phyloP scores from a whole-genome alignment of 352 stramenopile genomes.

The Phytophthora boehmeriae region DNA sequence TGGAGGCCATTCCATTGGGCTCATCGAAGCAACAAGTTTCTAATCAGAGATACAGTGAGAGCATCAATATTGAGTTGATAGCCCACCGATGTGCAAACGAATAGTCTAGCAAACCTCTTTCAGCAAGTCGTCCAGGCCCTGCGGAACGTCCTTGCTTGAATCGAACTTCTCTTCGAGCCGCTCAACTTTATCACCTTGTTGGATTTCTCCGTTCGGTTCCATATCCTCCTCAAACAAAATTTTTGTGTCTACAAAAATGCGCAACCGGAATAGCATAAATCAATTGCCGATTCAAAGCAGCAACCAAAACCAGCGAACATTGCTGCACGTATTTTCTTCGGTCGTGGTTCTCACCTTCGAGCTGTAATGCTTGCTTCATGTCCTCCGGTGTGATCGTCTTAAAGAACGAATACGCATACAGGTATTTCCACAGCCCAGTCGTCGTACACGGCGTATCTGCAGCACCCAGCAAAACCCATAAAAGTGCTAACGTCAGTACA shows the following conservation, averaged over 20 bases:
- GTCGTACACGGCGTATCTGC: slow-evolving; percentile 73
- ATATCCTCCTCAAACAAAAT: slow-evolving; percentile 21
- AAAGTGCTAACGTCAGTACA: not conserved
- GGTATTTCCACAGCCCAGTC: slow-evolving; percentile 70
- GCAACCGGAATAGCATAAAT: not conserved
- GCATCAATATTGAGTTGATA: not conserved
- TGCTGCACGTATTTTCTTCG: not conserved
- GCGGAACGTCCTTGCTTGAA: slow-evolving; percentile 17
- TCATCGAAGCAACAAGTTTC: slow-evolving; percentile 44
- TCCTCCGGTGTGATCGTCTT: slow-evolving; percentile 62
- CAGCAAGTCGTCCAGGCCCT: slow-evolving; percentile 46
- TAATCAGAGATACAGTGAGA: slow-evolving; percentile 9
- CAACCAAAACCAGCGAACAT: not conserved
- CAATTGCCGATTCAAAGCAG: not conserved
- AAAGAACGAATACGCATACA: slow-evolving; percentile 67
- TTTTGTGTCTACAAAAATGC: slow-evolving; percentile 26
- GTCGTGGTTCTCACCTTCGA: slow-evolving; percentile 47
- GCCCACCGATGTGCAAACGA: not conserved
- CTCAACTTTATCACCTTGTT: slow-evolving; percentile 11
- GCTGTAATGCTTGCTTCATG: slow-evolving; percentile 56
- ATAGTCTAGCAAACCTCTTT: slow-evolving; percentile 39
- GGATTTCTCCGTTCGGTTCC: slow-evolving; percentile 11
- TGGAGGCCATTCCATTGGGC: slow-evolving; percentile 11
- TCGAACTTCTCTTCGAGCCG: slow-evolving; percentile 24
- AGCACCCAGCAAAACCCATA: not conserved